phyloP scores from a whole-genome alignment of 352 stramenopile genomes.

The Pythium apleroticum region DNA sequence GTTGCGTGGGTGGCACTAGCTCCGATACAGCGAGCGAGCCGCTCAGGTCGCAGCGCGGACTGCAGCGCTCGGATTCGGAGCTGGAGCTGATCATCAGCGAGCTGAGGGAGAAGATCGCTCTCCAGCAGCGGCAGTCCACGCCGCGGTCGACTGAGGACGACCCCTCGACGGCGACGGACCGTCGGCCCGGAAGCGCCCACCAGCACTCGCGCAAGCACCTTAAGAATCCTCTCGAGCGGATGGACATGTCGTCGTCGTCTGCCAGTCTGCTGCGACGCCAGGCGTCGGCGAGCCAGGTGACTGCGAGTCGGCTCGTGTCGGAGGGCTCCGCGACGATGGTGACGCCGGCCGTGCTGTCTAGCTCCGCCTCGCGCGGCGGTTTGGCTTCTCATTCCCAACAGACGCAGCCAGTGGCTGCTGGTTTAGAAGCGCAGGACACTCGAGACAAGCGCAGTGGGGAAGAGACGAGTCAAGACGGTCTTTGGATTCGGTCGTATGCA shows the following conservation, averaged over 20 bases:
- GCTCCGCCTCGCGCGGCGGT: conserved; percentile 12
- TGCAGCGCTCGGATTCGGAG: conserved; percentile 54
- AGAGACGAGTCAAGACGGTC: conserved; percentile 6
- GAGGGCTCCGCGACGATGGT: conserved; percentile 25
- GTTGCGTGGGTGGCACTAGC: not conserved
- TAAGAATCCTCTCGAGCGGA: conserved; percentile 63
- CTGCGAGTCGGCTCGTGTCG: conserved; percentile 18
- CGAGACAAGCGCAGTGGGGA: not conserved
- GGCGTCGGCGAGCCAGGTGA: conserved; percentile 18
- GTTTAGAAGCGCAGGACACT: not conserved
- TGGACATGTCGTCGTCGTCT: conserved; percentile 29
- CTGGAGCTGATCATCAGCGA: conserved; percentile 69
- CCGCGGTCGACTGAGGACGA: not conserved
- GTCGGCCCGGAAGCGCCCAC: not conserved
- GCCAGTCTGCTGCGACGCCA: conserved; percentile 21
- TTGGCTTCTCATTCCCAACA: not conserved
- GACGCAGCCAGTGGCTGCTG: not conserved
- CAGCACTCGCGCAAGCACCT: conserved; percentile 44
- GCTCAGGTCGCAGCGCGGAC: conserved; percentile 5
- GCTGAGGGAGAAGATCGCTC: conserved; percentile 51
- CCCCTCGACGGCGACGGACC: conserved; percentile 9
- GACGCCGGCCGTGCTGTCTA: conserved; percentile 11
- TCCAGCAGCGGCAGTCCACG: conserved; percentile 30
- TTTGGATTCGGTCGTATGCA: conserved; percentile 26
- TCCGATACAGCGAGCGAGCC: not conserved